Base-by-base conservation (phyloP, 2,329 filamentous ascomycete species). In the Nigrospora sphaerica region DNA sequence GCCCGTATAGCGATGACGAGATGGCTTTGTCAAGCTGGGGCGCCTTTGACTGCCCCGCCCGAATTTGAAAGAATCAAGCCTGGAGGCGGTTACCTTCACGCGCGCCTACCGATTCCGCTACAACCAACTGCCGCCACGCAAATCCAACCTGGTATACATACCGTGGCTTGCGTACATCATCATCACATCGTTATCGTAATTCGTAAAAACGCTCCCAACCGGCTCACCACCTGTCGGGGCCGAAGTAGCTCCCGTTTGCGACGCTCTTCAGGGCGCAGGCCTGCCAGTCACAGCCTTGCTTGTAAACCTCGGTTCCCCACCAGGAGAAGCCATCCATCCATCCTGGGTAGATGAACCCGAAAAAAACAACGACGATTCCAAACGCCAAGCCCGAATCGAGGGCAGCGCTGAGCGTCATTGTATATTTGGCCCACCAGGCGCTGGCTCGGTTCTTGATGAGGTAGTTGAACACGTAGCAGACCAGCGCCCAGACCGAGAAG, bases 281-380 rank as follows among this genome's bases (percentile, higher is more conserved):
- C 61, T 83, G 74, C 87, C 88, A 93, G 68, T 93, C 88, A 63
- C 88, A 93, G 17, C 88, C 88, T 63, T 82, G 75, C 64, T 89
- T 91, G 62, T 89, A 90, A 6, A 92, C 77, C 59, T 93, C 86
- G 0, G 89, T 95, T 0, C 89, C 89, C 89, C 88, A 95, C 89
- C 88, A 95, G 47, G 73, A 80, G 59, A 93, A 90, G 28, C 75
- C 73, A 35, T 80, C 75, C 71, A 85, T 85, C 72, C 75, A 80
- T 0, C 86, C 86, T 0, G 88, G 85, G 60, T 90, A 92, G n/a
- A 93, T 77, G 53, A 95, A 86, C 1, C 82, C 86, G 57, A 95
- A 92, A 62, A 95, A 95, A 23, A 93, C 83, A 4, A 92, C 78
- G 11, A 95, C 82, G 33, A 93, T 83, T 28, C 86, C 86, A 57